Evolutionary conservation across 257 asterid genomes (phyloP).

Genomic region (Paraleonurus japonicus): DNA sequence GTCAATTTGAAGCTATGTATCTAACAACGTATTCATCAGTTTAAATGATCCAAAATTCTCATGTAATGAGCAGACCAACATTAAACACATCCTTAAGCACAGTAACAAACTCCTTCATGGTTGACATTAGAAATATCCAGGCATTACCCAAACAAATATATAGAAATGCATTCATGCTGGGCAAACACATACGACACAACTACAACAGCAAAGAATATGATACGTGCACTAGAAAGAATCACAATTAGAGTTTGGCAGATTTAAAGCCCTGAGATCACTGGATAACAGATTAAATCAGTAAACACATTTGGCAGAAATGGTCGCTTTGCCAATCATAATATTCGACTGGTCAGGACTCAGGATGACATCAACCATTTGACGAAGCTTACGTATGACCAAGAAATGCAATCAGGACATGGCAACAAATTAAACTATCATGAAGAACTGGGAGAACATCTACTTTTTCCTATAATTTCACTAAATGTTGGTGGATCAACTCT

Average conservation of each 20-base stretch:
- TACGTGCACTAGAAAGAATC: not conserved
- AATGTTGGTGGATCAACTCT: not conserved
- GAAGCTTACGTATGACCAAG: not conserved
- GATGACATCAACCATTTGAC: not conserved
- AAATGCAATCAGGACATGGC: not conserved
- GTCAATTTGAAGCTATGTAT: not conserved
- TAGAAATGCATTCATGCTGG: slow-evolving; percentile 5
- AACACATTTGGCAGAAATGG: not conserved
- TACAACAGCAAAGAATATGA: slow-evolving; percentile 14
- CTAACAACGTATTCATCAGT: not conserved
- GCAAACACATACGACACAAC: not conserved
- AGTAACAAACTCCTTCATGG: slow-evolving; percentile 2
- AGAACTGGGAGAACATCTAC: not conserved
- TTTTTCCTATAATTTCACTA: not conserved
- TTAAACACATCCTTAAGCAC: slow-evolving; percentile 11
- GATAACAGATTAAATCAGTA: slow-evolving; percentile 12
- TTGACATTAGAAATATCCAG: not conserved
- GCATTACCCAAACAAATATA: not conserved
- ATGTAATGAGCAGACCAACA: slow-evolving; percentile 15
- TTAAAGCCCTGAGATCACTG: not conserved
- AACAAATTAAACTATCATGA: not conserved
- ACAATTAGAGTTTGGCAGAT: slow-evolving; percentile 6
- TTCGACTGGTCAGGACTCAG: not conserved
- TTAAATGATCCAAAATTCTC: not conserved
- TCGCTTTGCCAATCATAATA: not conserved